Base-by-base conservation (phyloP, 78 protist species). In the Polysphondylium violaceum region DNA sequence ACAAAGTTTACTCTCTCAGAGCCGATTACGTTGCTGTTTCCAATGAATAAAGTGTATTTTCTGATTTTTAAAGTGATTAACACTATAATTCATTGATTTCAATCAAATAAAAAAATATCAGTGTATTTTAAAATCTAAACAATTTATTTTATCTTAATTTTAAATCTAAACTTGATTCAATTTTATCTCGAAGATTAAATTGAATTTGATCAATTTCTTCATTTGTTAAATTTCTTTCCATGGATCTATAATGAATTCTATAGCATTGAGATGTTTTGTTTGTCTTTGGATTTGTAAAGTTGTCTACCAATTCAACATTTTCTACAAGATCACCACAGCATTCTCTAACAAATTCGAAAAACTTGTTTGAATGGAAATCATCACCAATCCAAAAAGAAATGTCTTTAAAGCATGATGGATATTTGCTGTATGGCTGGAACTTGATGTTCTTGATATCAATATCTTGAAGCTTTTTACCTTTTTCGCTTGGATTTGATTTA, bases 241-340 rank as follows among this genome's bases (percentile, higher is more conserved):
- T 89, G 17, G 96, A 86, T 38, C 99, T 88, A 73, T 95, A 97
- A 11, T 71, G 60, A 59, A 97, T 94, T 58, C 99, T 92, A 73
- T 73, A 97, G 72, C 99, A 97, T 16, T 77, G 58, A 81, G 95
- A 74, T 2, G 43, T 33, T 12, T 86, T 79, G 17, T 41, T 36
- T 2, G 77, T 72, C 90, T 95, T 97, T 27, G 97, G 96, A 86
- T 97, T 87, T 31, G 25, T 50, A 59, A 96, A 97, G 7, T 53
- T 44, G 47, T 97, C 98, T 17, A 93, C 41, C 1, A 74, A 23
- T 5, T 51, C 56, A 0, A 97, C 96, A 35, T 59, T 72, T 92
- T 97, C 99, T 23, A 96, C 87, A 8, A 96, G 74, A 21, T 97
- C 99, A 6, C 98, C 98, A 19, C 87, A 96, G 4, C 63, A 19